phyloP scores from a whole-genome alignment of 257 asterid genomes.

The Ajuga chamaepitys region DNA sequence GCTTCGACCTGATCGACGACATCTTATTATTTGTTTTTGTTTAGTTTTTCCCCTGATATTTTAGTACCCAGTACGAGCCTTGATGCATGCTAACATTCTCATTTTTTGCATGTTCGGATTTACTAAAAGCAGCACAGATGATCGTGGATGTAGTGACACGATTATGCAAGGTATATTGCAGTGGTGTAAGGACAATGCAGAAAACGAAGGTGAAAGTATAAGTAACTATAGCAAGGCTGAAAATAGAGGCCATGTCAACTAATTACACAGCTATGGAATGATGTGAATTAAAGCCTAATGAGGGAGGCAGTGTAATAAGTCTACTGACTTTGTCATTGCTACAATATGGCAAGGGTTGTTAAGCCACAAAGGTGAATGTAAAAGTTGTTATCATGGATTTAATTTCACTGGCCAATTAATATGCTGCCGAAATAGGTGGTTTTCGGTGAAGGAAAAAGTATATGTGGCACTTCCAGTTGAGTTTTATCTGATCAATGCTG shows the following conservation, averaged over 20 bases:
- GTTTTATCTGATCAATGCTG: constrained; percentile 83
- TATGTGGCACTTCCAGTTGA: constrained; percentile 74
- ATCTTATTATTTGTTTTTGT: too few relatives aligned
- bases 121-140: too few relatives aligned
- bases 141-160: too few relatives aligned
- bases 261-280: constrained; percentile 52
- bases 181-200: constrained; percentile 27
- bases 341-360: constrained; percentile 81
- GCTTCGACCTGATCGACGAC: too few relatives aligned
- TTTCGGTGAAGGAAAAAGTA: constrained; percentile 38
- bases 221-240: constrained; percentile 34
- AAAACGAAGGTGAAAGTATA: constrained; percentile 26
- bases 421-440: constrained; percentile 78
- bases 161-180: too few relatives aligned
- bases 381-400: too few relatives aligned
- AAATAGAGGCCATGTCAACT: constrained; percentile 43
- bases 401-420: constrained; percentile 62
- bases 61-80: too few relatives aligned
- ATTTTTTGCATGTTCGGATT: too few relatives aligned
- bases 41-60: too few relatives aligned
- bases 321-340: constrained; percentile 77
- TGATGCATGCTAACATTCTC: too few relatives aligned
- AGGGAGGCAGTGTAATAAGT: constrained; percentile 85
- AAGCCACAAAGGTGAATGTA: constrained; percentile 66
- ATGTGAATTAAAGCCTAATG: constrained; percentile 73